A percentile compares a stretch with the other conserved stretches of the same genome.
phyloP scores from a whole-genome alignment of 768 basidiomycete genomes.

The Collybiopsis confluens region DNA sequence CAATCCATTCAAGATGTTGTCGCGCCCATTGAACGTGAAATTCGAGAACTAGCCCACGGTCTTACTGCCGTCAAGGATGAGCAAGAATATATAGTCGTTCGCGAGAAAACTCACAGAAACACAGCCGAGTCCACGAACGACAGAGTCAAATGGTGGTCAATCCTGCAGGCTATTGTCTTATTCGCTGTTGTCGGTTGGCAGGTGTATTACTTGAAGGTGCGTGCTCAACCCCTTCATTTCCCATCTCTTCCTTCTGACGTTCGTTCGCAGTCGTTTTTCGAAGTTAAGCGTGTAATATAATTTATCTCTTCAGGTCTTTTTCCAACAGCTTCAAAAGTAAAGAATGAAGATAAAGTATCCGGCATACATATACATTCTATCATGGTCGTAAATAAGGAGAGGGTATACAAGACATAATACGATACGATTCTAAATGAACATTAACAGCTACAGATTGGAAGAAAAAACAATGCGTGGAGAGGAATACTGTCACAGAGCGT shows the following conservation, averaged over 20 bases:
- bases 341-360: background rate
- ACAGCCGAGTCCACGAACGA: slow-evolving; percentile 92
- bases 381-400: background rate
- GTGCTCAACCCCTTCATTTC: slow-evolving; percentile 14
- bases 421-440: background rate
- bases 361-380: background rate
- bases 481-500: background rate
- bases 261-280: slow-evolving; percentile 70
- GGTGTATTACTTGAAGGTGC: slow-evolving; percentile 91
- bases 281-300: slow-evolving; percentile 83
- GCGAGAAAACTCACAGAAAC: slow-evolving; percentile 89
- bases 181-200: slow-evolving; percentile 95
- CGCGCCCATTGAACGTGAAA: slow-evolving; percentile 95
- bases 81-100: slow-evolving; percentile 96
- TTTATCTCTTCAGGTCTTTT: background rate
- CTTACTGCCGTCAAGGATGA: slow-evolving; percentile 93
- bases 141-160: slow-evolving; percentile 99
- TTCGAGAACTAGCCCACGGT: slow-evolving; percentile 76
- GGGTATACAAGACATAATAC: background rate
- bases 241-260: slow-evolving; percentile 8
- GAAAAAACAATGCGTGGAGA: background rate
- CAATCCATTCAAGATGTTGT: slow-evolving; percentile 65
- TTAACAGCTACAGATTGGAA: background rate
- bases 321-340: background rate
- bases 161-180: slow-evolving; percentile 82